Evolutionary conservation across 495 filamentous ascomycete genomes (phyloP).

Genomic region (Neurospora intermedia): DNA sequence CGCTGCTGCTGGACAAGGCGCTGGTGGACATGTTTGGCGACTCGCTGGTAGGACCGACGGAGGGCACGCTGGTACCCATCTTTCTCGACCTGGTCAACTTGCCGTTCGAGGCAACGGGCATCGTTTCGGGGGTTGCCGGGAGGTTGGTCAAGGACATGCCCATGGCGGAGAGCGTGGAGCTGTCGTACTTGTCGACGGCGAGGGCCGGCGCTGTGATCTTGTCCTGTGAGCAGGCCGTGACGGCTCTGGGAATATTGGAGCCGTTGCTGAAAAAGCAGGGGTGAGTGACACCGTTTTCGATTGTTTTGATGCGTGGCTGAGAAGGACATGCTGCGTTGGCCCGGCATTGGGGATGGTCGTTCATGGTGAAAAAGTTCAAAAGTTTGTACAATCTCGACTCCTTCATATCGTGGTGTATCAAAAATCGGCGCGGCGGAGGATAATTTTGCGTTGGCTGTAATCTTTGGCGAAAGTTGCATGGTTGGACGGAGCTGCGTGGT

Average conservation of each 20-base stretch:
- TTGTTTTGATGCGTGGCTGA: background rate
- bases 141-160: slow-evolving; percentile 52
- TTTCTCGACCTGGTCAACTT: slow-evolving; percentile 74
- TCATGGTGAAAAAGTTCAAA: background rate
- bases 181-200: slow-evolving; percentile 84
- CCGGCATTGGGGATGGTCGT: background rate
- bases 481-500: background rate
- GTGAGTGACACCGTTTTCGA: background rate
- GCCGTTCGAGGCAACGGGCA: slow-evolving; percentile 82
- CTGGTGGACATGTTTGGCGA: slow-evolving; percentile 56
- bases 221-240: slow-evolving; percentile 54
- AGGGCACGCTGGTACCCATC: slow-evolving; percentile 76
- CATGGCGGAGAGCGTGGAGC: slow-evolving; percentile 55
- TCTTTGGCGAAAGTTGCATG: background rate
- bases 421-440: background rate
- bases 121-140: slow-evolving; percentile 85
- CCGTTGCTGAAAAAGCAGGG: slow-evolving; percentile 27
- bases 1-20: slow-evolving; percentile 66
- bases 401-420: background rate
- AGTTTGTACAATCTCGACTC: background rate
- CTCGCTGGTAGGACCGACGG: slow-evolving; percentile 67
- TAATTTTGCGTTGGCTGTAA: background rate
- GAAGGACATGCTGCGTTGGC: background rate
- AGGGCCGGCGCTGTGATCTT: slow-evolving; percentile 86
- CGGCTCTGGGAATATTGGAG: slow-evolving; percentile 59